Evolutionary conservation across 2,329 filamentous ascomycete genomes (phyloP), one percentile per base, ranked within the genome.

Genomic region (Talaromyces sp.): DNA sequence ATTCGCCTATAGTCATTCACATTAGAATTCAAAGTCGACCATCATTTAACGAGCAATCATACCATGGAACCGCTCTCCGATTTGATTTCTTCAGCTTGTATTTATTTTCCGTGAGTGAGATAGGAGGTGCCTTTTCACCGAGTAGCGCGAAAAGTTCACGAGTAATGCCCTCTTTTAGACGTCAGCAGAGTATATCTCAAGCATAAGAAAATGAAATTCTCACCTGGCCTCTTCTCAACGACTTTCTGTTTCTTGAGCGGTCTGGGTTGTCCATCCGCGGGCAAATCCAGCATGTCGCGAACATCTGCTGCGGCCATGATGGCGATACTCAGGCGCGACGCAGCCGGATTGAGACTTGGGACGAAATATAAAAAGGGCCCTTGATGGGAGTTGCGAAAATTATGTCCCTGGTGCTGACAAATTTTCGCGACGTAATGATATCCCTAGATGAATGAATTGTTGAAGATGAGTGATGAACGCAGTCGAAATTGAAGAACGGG

Each of bases 221-320:
- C 68, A 82, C 80, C 79, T 66, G 80, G 78, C 65, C 79, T 74
- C 63, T 86, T 82, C 48, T 81, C 83, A 15, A 81, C 78, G 6
- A 83, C 78, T 71, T 89, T 91, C 66, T 87, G 85, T 71, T 93
- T 92, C 77, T 94, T 95, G 43, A 83, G 76, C 40, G 86, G 84
- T 62, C 87, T 72, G 60, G 77, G 76, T 60, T 77, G 73, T 64
- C 85, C 86, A 65, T 85, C 78, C 52, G 77, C 77, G 64, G 87
- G 87, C 70, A 96, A 80, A 73, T 92, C 90, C 69, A 96, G 85
- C 70, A 96, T 89, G 73, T 96, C 91, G 77, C 89, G 90, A 66
- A 95, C 84, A 80, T 96, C 91, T 72, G 86, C 83, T 62, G 87
- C 87, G 61, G 87, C 81, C 86, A 89, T 89, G 63, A 67, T 79